Conservation (phyloP, 345 rosid genomes). For the Carallia pectinifolia region DNA sequence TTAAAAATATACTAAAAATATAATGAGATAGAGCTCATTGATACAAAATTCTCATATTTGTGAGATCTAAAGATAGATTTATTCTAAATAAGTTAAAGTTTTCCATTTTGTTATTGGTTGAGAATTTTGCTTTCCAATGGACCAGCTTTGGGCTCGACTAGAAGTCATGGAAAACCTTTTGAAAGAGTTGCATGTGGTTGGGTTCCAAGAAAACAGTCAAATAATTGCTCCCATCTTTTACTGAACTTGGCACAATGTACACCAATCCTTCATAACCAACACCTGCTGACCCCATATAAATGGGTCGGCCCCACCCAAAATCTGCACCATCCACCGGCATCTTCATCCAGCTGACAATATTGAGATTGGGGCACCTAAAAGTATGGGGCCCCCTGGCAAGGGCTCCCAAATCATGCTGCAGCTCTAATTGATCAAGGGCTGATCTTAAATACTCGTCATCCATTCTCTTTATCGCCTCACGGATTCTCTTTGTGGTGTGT, state of each 20-base stretch:
- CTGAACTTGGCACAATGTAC: background rate
- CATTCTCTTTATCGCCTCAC: slow-evolving; percentile 19
- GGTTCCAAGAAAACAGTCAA: slow-evolving; percentile 4
- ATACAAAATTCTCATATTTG: no score
- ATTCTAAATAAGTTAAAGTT: no score
- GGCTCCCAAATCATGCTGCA: background rate
- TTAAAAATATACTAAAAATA: no score
- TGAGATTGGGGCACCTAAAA: slow-evolving; percentile 13
- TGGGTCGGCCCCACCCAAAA: slow-evolving; percentile 17
- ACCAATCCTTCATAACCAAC: slow-evolving; percentile 10
- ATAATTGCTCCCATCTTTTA: background rate
- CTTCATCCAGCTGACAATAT: slow-evolving; percentile 18
- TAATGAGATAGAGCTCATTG: no score
- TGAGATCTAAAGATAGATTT: no score
- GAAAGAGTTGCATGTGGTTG: slow-evolving; percentile 8
- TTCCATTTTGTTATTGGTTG: no score
- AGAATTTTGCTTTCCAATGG: no score
- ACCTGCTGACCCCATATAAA: background rate
- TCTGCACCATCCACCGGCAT: slow-evolving; percentile 21
- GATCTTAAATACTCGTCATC: slow-evolving; percentile 47
- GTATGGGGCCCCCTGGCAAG: background rate
- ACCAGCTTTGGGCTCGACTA: background rate
- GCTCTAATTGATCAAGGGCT: slow-evolving; percentile 9
- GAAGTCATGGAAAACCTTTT: slow-evolving; percentile 4
- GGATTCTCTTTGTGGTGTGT: slow-evolving; percentile 29